phyloP scores from a whole-genome alignment of 2,329 filamentous ascomycete species.

The Calycina marina region DNA sequence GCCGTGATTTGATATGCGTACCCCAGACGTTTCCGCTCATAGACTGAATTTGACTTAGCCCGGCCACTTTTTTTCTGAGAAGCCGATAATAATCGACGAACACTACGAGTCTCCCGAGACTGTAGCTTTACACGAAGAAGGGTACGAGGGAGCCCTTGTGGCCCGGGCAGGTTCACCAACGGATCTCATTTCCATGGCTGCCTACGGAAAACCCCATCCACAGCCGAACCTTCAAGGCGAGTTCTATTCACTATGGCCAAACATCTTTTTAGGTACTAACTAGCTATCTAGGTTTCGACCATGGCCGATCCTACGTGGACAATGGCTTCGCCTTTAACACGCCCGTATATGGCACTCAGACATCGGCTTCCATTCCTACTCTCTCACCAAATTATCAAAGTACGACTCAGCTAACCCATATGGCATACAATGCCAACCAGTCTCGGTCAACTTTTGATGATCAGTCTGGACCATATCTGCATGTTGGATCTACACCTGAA shows the following conservation, averaged over 20 bases:
- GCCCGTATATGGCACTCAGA: conserved; percentile 28
- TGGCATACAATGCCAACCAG: conserved; percentile 29
- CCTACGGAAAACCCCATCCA: conserved; percentile 63
- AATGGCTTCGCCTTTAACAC: conserved; percentile 32
- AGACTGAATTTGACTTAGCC: conserved; percentile 18
- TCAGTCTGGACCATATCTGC: conserved; percentile 52
- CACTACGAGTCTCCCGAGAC: conserved; percentile 23
- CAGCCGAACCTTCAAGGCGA: conserved; percentile 66
- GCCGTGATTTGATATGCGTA: conserved; percentile 1
- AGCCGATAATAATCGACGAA: conserved; percentile 23
- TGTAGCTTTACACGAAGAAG: conserved; percentile 23
- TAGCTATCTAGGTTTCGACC: conserved; percentile 17
- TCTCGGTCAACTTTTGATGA: conserved; percentile 42
- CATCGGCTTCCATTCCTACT: conserved; percentile 30
- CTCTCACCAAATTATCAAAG: conserved; percentile 16
- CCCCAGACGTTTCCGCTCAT: background rate
- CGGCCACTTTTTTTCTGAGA: conserved; percentile 16
- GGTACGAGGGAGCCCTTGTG: conserved; percentile 23
- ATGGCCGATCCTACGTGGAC: conserved; percentile 22
- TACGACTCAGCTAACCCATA: conserved; percentile 16
- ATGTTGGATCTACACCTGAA: conserved; percentile 40
- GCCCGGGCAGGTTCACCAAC: conserved; percentile 20
- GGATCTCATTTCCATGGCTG: conserved; percentile 55
- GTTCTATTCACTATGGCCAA: conserved; percentile 31
- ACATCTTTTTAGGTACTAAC: conserved; percentile 11